Base-by-base conservation (phyloP, 2,329 filamentous ascomycete genomes). In the Neonectria punicea region DNA sequence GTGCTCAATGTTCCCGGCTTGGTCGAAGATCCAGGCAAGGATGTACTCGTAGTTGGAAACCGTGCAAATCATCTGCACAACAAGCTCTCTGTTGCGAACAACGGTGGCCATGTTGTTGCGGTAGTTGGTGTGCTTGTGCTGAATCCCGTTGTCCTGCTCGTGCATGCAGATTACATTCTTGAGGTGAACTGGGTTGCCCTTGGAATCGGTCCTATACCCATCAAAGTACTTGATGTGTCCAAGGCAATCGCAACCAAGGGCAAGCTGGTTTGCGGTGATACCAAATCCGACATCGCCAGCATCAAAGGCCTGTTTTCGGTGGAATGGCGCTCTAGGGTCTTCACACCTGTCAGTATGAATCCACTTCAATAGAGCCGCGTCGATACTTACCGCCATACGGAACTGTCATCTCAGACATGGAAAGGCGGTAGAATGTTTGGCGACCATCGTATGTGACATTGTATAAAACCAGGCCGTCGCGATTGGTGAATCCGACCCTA, bases 101-200 rank as follows among this genome's bases (percentile, higher is more conserved):
- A 88, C 83, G 0, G 85, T 84, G 1, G 85, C 84, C 84, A 3
- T 87, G 90, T 91, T 87, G 72, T 93, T 90, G 47, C 91, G 87
- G 84, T 92, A 93, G 75, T 93, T 91, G 88, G 56, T 92, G 77
- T 92, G 89, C 77, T 93, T 93, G 84, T 92, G 93, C 2, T 93
- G 80, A 56, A 93, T 92, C 3, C 91, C 91, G 2, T 88, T 86
- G 69, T 93, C 91, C 78, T 93, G 90, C 77, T 93, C 91, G 77
- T 93, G 91, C 62, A 93, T 90, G 72, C 91, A 93, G 67, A 93
- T 90, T 7, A 90, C 90, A 70, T 93, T 93, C 34, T 46, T 25
- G 8, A 36, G 61, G 0, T 49, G 46, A 8, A 58, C 43, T 11
- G 58, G 53, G 7, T 63, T 49, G 10, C 63, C 56, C 3, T 58